phyloP scores from a whole-genome alignment of 2,329 filamentous ascomycete species.

The Helotiales sp. region DNA sequence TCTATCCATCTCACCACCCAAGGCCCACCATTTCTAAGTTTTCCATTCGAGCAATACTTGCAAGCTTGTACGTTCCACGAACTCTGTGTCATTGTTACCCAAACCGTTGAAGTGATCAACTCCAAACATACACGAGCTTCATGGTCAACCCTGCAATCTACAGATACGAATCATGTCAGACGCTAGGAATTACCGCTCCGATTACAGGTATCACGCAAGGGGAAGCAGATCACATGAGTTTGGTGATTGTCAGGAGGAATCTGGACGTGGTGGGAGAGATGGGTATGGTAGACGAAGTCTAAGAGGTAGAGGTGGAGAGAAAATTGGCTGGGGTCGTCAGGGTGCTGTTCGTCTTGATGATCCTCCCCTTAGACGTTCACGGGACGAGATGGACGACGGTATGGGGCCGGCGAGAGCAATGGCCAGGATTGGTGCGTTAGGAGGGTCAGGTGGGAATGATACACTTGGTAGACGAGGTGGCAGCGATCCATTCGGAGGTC shows the following conservation, averaged over 20 bases:
- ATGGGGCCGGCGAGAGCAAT: background rate
- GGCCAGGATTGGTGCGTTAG: background rate
- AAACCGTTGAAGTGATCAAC: constrained; percentile 3
- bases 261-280: background rate
- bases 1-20: background rate
- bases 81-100: constrained; percentile 1
- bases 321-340: constrained; percentile 12
- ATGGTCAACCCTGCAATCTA: background rate
- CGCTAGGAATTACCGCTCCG: background rate
- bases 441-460: background rate
- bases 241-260: background rate
- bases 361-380: constrained; percentile 9
- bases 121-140: constrained; percentile 5
- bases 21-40: background rate
- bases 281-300: constrained; percentile 7
- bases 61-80: background rate
- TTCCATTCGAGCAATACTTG: background rate
- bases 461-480: background rate
- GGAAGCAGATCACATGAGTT: background rate
- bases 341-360: constrained; percentile 17
- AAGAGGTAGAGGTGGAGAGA: constrained; percentile 7
- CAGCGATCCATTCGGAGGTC: background rate
- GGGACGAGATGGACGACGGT: background rate
- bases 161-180: constrained; percentile 7
- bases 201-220: background rate